Base-by-base conservation (phyloP, 805 yeast genomes). In the Lipomyces mesembrius region DNA sequence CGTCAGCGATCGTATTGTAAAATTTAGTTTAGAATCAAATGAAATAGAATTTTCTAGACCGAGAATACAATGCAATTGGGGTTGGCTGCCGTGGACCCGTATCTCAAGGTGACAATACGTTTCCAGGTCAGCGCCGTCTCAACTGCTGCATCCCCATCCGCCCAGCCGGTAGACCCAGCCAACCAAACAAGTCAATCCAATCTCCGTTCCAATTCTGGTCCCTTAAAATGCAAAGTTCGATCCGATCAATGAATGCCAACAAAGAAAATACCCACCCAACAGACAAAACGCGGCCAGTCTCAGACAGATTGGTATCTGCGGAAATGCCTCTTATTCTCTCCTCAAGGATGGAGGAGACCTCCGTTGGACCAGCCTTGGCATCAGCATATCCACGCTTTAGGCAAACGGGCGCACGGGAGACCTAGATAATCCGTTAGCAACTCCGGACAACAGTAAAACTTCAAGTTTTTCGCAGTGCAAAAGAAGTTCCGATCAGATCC, bases 281-380 rank as follows among this genome's bases (percentile, higher is more conserved):
- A 75, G 98, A 90, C 81, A 95, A 87, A 79, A 95, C 99, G 85
- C 97, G 92, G 83, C 99, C 99, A 81, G 99, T 96, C 86, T 95
- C 99, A 83, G 95, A 92, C 80, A 95, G 89, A 89, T 91, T 88
- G 78, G 97, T 91, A 84, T 94, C 98, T 79, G 92, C 95, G 73
- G 97, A 88, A 78, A 94, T 96, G 85, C 99, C 99, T 87, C 97
- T 93, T 86, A 95, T 95, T 85, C 96, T 92, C 84, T 95, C 97
- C 87, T 95, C 99, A 80, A 95, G 88, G 85, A 95, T 95, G 70
- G 98, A 92, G 76, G 99, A 93, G 75, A 95, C 99, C 86, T 95
- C 99, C 76, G 98, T 95, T 81, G 99, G 98, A 77, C 96, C 92
- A 79, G 98, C 95, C 88, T 95, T 95, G 75, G 95, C 93, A 67